Conservation (phyloP, 1,139 yeast genomes). For the Ogataea hybrid region DNA sequence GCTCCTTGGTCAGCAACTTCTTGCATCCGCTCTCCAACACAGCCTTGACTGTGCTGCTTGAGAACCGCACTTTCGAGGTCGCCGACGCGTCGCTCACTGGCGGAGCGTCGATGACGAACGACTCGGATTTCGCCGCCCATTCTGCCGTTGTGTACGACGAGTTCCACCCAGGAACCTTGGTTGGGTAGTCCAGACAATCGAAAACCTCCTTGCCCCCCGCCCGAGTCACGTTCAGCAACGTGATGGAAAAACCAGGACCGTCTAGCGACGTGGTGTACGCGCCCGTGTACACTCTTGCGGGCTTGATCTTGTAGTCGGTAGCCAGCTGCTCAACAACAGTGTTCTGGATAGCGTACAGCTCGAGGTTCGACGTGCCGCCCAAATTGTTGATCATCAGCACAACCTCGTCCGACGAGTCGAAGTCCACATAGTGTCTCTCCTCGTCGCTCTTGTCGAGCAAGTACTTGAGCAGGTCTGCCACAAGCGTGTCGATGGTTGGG, state of each 20-base stretch:
- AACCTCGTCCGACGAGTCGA: conserved; percentile 59
- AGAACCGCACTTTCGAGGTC: conserved; percentile 40
- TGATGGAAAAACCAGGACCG: conserved; percentile 88
- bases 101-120: conserved; percentile 37
- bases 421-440: conserved; percentile 72
- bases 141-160: conserved; percentile 31
- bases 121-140: conserved; percentile 37
- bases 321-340: conserved; percentile 43
- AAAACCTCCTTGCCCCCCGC: conserved; percentile 42
- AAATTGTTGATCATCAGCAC: conserved; percentile 72
- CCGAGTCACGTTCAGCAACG: conserved; percentile 64
- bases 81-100: conserved; percentile 26
- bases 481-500: conserved; percentile 59
- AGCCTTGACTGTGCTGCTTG: conserved; percentile 38
- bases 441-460: conserved; percentile 54
- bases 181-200: conserved; percentile 60
- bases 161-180: conserved; percentile 85
- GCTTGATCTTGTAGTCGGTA: conserved; percentile 52
- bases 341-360: conserved; percentile 62
- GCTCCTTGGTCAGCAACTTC: conserved; percentile 56
- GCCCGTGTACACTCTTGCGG: conserved; percentile 66
- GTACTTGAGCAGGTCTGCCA: conserved; percentile 51
- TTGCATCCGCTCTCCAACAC: conserved; percentile 50
- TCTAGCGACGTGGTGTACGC: conserved; percentile 82
- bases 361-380: conserved; percentile 84